Percentiles rank a stretch among this genome's conserved stretches.
These are phyloP conservation scores for Blumeriella jaapii DNA, from an alignment of 2,329 filamentous ascomycete species.

Conservation along the genomic window DNA sequence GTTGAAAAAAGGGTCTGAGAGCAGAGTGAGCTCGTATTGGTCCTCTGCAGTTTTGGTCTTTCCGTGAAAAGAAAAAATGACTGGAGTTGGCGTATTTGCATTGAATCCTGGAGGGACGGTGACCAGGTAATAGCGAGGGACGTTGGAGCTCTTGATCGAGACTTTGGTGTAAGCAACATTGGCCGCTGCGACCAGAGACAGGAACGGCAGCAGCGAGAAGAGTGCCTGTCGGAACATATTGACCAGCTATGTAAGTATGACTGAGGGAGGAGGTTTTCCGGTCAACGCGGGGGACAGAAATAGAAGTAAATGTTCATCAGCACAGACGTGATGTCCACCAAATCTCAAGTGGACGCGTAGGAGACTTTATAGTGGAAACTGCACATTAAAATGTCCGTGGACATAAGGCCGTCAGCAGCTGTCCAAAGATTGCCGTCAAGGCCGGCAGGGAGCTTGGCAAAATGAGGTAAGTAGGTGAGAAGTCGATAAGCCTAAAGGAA, in stretches of 20 bases:
- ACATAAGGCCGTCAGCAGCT: too few relatives aligned
- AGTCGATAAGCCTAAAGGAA: too few relatives aligned
- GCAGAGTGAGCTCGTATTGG: conserved; percentile 25
- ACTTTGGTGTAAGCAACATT: not conserved
- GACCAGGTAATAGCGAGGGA: conserved; percentile 23
- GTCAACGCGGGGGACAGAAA: too few relatives aligned
- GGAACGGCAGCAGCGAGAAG: not conserved
- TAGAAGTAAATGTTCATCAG: too few relatives aligned
- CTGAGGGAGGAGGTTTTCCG: too few relatives aligned
- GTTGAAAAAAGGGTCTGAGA: conserved; percentile 31
- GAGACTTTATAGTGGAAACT: too few relatives aligned
- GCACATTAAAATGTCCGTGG: too few relatives aligned
- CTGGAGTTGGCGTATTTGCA: conserved; percentile 18
- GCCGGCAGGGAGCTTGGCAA: too few relatives aligned
- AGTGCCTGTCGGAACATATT: not conserved
- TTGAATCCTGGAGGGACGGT: conserved; percentile 31
- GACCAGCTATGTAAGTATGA: not conserved
- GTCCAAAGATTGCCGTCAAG: too few relatives aligned
- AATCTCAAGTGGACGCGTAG: too few relatives aligned
- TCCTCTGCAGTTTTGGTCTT: conserved; percentile 29
- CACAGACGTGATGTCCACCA: too few relatives aligned
- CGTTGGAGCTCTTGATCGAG: not conserved
- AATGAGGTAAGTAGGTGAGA: too few relatives aligned
- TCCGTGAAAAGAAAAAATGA: conserved; percentile 38
- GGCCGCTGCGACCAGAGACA: not conserved